Base-by-base conservation (phyloP, 2,329 filamentous ascomycete species). In the Claviceps purpurea region DNA sequence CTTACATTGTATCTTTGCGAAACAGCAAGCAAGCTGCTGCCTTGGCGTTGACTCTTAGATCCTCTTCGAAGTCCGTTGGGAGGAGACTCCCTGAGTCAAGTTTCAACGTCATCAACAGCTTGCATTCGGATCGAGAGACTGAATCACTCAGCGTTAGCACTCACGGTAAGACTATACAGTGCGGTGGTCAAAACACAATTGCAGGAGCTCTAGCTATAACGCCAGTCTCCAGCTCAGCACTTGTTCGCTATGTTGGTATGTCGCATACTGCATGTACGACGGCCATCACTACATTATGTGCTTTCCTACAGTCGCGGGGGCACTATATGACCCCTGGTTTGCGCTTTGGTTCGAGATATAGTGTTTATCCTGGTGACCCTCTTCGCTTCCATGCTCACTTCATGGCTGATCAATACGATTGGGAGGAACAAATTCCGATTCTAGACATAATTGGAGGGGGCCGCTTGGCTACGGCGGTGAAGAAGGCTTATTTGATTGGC, bases 311-410 rank as follows among this genome's bases (percentile, higher is more conserved):
- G 62, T 74, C 77, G 7, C 74, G 78, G 18, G 87, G 85, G 49
- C 96, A 91, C 69, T 97, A 85, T 70, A 82, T 93, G 62, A 90
- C 89, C 51, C 93, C 93, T 1, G 93, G 93, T 8, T 76, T 98
- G 50, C 87, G 93, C 26, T 98, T 98, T 62, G 93, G 93, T 26
- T 94, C 90, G 60, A 82, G 93, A 62, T 96, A 95, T 68, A 89
- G 89, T 59, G 88, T 94, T 5, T 98, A 98, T 61, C 93, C 93
- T 0, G 93, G 93, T 46, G 93, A 98, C 65, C 89, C 93, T 1
- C 74, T 98, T 50, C 84, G 93, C 11, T 98, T 94, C 65, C 93
- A 98, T 68, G 93, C 89, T 46, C 93, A 98, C 66, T 97, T 95
- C 65, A 77, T 95, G 60, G 87, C 85, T 7, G 85, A 84, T n/a